Conservation (phyloP, 2,329 filamentous ascomycete genomes). For the Xylariaceae sp. region DNA sequence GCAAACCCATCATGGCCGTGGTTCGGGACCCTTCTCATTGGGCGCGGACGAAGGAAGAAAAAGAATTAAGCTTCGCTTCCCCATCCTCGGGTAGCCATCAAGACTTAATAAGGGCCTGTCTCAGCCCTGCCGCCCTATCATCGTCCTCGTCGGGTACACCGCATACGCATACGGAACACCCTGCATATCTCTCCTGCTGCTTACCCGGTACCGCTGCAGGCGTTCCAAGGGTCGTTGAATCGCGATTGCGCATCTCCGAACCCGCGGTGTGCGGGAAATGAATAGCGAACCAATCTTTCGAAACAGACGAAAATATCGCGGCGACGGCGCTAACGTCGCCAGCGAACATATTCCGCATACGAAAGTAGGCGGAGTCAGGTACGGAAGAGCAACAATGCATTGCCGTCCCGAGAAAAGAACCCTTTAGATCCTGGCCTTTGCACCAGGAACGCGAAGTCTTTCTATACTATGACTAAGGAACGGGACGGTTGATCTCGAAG, state of each 20-base stretch:
- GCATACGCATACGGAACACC: neutral
- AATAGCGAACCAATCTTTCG: neutral
- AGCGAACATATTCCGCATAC: neutral
- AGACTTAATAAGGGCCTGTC: slow-evolving; percentile 4
- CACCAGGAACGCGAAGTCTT: too few species aligned
- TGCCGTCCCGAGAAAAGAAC: too few species aligned
- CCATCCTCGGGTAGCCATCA: neutral
- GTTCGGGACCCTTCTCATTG: slow-evolving; percentile 1
- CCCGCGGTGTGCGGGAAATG: slow-evolving; percentile 5
- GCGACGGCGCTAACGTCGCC: neutral
- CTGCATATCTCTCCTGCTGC: neutral
- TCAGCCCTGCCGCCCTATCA: slow-evolving; percentile 10
- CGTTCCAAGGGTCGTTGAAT: neutral
- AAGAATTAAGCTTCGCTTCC: slow-evolving; percentile 10
- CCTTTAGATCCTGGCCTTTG: too few species aligned
- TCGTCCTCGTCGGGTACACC: neutral
- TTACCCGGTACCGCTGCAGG: too few species aligned
- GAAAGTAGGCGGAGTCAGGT: too few species aligned
- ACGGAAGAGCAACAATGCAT: too few species aligned
- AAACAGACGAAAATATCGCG: too few species aligned
- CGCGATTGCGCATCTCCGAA: slow-evolving; percentile 5
- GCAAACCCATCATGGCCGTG: neutral
- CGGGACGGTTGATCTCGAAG: too few species aligned
- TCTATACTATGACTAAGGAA: too few species aligned
- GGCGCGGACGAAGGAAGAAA: neutral